Evolutionary conservation across 352 stramenopile genomes (phyloP), one percentile per base, ranked within the genome.

Genomic region (Phytopythium boreale): DNA sequence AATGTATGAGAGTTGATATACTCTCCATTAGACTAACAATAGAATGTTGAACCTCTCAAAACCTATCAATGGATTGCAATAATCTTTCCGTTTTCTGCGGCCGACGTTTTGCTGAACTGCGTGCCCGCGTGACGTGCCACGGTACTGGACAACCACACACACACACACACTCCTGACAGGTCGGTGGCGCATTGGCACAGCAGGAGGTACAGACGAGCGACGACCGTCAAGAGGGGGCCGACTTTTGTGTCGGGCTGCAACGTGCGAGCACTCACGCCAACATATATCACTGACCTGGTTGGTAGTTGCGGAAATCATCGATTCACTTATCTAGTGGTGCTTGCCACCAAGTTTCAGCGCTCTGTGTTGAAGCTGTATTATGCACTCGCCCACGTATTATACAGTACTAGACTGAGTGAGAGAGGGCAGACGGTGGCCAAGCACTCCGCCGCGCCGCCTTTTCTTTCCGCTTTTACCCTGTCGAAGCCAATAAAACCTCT

Each of bases 401-500:
- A 15, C n/a, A n/a, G n/a, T n/a, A n/a, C n/a, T n/a, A n/a, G n/a
- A n/a, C n/a, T n/a, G n/a, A n/a, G n/a, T n/a, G n/a, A n/a, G n/a
- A n/a, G 10, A 14, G 7, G 34, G 34, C 34, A 39, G 34, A 39
- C 34, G 10, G 34, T 7, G 34, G 34, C 34, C 34, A 39, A 39
- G 34, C 34, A 14, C 34, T 39, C 3, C 6, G 34, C 34, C 34
- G 20, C 43, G 6, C 10, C 10, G 20, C 20, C 43, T 22, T 49
- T 49, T 22, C 41, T 22, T n/a, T 49, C 43, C 20, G 34, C 34
- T 39, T 39, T 39, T 39, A 10, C 34, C 34, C 34, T 39, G 34
- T 39, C 7, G 10, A 49, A 7, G 20, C 17, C 49, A 39, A 41
- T 41, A 60, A 60, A 60, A 60, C 55, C 55, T 60, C 37, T n/a